These are phyloP conservation scores for Citrus maxima DNA, from an alignment of 345 rosid species.

Conservation along the genomic window DNA sequence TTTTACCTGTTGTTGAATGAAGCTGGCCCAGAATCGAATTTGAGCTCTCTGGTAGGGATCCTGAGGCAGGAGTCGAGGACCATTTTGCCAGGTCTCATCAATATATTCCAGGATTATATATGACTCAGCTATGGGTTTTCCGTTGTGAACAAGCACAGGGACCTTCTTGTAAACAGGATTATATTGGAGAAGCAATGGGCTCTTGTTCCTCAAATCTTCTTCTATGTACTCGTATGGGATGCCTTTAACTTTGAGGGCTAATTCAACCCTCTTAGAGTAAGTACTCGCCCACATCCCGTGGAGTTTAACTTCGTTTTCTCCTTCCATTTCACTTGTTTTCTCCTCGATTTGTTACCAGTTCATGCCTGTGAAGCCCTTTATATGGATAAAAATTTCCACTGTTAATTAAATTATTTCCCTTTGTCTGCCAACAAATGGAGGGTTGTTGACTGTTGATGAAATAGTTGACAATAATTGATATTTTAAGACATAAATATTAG, in stretches of 20 bases:
- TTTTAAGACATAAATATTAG: too few relatives aligned
- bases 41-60: constrained; percentile 40
- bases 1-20: constrained; percentile 17
- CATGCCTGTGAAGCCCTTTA: not conserved
- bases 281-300: constrained; percentile 31
- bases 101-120: constrained; percentile 40
- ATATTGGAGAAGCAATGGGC: constrained; percentile 25
- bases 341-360: not conserved
- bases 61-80: constrained; percentile 32
- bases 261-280: constrained; percentile 30
- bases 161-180: constrained; percentile 43
- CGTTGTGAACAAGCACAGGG: constrained; percentile 46
- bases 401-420: not conserved
- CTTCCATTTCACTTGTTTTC: constrained; percentile 13
- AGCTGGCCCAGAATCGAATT: constrained; percentile 41
- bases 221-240: constrained; percentile 34
- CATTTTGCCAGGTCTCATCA: constrained; percentile 38
- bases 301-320: constrained; percentile 33
- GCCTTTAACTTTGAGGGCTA: constrained; percentile 39
- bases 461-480: not conserved
- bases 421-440: not conserved
- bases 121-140: constrained; percentile 39
- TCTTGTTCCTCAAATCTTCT: constrained; percentile 45
- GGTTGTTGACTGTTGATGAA: not conserved
- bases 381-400: not conserved